Evolutionary conservation across 2,329 filamentous ascomycete species (phyloP).

Genomic region (Hypoxylon sp.): DNA sequence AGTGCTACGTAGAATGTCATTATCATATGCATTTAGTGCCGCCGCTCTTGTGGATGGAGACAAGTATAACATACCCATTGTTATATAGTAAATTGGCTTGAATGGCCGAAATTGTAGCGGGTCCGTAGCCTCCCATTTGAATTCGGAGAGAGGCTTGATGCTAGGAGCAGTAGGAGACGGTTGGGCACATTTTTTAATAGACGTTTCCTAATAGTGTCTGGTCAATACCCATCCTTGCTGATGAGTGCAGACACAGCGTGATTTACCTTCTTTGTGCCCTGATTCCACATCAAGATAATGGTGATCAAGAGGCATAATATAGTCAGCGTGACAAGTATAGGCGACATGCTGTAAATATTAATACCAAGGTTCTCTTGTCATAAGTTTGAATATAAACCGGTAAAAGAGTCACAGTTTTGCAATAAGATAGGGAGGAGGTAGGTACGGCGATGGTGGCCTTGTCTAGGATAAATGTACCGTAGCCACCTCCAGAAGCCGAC

Average conservation of each 20-base stretch:
- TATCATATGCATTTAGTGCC: constrained; percentile 22
- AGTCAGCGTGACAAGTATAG: neutral
- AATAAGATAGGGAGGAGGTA: neutral
- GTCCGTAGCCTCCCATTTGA: constrained; percentile 59
- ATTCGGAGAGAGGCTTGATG: constrained; percentile 52
- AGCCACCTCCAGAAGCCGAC: neutral
- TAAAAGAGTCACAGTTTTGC: neutral
- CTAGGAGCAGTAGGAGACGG: constrained; percentile 55
- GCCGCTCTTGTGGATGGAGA: neutral
- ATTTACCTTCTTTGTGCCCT: constrained; percentile 12
- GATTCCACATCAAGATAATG: constrained; percentile 6
- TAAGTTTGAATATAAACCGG: neutral
- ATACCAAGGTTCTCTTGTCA: neutral
- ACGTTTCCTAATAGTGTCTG: neutral
- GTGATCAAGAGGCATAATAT: neutral
- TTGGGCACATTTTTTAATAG: neutral
- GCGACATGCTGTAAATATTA: neutral
- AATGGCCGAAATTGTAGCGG: constrained; percentile 63
- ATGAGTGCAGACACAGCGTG: neutral
- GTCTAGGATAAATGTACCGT: neutral
- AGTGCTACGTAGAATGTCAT: constrained; percentile 55
- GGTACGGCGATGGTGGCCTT: neutral
- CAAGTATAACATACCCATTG: constrained; percentile 61
- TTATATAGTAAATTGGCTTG: constrained; percentile 68
- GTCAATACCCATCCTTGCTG: neutral